Conservation (phyloP, 2,329 filamentous ascomycete species). For the Arthroderma sp. region DNA sequence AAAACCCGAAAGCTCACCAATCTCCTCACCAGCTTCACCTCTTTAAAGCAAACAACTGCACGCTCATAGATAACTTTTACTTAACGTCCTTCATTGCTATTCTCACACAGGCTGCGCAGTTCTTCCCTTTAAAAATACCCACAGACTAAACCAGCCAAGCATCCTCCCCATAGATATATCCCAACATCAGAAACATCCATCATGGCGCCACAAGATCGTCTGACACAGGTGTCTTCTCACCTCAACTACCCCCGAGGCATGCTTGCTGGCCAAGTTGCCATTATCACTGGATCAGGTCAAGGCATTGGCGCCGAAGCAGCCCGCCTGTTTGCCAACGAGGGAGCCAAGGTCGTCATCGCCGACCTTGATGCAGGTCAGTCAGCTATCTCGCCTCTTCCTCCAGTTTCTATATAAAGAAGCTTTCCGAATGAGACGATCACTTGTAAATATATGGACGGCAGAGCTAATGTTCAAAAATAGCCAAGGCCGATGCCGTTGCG, state of each 20-base stretch:
- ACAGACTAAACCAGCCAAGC: too few species aligned
- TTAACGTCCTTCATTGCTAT: too few species aligned
- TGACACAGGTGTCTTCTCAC: constrained; percentile 61
- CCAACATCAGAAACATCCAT: constrained; percentile 4
- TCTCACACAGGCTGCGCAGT: too few species aligned
- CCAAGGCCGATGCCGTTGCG: constrained; percentile 56
- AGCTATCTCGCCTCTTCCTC: neutral
- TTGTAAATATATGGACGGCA: neutral
- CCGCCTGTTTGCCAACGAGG: constrained; percentile 72
- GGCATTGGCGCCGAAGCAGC: constrained; percentile 81
- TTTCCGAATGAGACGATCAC: too few species aligned
- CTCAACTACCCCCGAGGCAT: constrained; percentile 72
- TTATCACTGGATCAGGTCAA: constrained; percentile 76
- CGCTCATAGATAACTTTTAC: too few species aligned
- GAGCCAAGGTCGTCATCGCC: constrained; percentile 68
- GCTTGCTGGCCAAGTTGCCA: constrained; percentile 67
- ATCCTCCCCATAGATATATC: too few species aligned
- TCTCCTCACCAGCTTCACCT: too few species aligned
- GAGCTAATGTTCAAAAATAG: constrained; percentile 26
- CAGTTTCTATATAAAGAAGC: neutral
- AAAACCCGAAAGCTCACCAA: too few species aligned
- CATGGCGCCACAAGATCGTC: constrained; percentile 41
- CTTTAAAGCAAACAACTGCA: too few species aligned
- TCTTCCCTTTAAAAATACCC: too few species aligned
- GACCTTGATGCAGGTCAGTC: constrained; percentile 62